A percentile compares a stretch with the other conserved stretches of the same genome.
Evolutionary conservation across 2,329 filamentous ascomycete genomes (phyloP).

Genomic region (Ophiostoma sp.): DNA sequence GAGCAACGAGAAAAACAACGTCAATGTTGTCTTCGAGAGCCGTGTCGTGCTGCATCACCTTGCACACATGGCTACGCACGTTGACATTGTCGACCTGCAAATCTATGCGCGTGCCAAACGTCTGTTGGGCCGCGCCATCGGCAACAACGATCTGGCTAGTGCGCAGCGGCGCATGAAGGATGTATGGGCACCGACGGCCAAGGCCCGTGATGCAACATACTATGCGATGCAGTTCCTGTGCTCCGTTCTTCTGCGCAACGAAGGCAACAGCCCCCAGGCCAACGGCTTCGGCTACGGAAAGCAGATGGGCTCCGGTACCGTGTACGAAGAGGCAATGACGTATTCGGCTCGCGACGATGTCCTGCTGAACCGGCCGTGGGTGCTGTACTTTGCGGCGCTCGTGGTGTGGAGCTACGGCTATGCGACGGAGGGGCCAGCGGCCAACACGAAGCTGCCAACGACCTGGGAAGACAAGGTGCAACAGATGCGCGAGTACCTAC

Average conservation of each 20-base stretch:
- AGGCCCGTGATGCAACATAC: conserved; percentile 84
- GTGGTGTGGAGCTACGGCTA: conserved; percentile 96
- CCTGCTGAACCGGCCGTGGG: conserved; percentile 87
- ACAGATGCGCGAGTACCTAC: conserved; percentile 76
- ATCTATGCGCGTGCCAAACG: conserved; percentile 86
- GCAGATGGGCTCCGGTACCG: conserved; percentile 30
- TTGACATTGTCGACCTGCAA: conserved; percentile 95
- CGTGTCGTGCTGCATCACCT: conserved; percentile 86
- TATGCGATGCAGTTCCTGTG: conserved; percentile 85
- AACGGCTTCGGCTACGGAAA: conserved; percentile 19
- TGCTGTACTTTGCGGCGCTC: conserved; percentile 84
- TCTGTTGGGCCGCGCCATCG: conserved; percentile 79
- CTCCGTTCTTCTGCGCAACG: conserved; percentile 68
- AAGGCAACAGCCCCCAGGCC: conserved; percentile 36
- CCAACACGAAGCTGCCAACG: conserved; percentile 49
- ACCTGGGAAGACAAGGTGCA: conserved; percentile 61
- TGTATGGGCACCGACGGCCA: conserved; percentile 80
- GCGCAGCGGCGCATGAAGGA: conserved; percentile 81
- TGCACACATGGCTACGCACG: conserved; percentile 96
- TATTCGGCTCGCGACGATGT: conserved; percentile 87
- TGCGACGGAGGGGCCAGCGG: conserved; percentile 69
- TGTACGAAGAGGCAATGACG: conserved; percentile 27
- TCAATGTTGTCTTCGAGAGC: conserved; percentile 70
- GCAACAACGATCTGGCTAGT: conserved; percentile 69
- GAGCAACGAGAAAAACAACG: conserved; percentile 48